A percentile compares a stretch with the other conserved stretches of the same genome.
Evolutionary conservation across 129 eudicot genomes (phyloP).

Genomic region (Lactuca saligna): DNA sequence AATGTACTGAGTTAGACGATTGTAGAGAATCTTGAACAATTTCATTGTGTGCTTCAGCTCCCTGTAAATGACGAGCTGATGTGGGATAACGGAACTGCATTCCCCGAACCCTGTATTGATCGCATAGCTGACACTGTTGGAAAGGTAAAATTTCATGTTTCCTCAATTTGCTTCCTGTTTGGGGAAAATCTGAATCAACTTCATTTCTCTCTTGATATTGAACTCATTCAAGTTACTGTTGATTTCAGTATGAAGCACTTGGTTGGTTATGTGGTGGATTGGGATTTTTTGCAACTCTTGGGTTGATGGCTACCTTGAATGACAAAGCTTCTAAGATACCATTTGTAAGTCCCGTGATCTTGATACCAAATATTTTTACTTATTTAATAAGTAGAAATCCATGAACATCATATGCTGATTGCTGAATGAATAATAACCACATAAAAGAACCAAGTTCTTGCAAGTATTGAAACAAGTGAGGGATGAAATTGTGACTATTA

Average conservation of each 20-base stretch:
- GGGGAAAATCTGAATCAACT: not conserved
- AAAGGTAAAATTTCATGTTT: slow-evolving; percentile 41
- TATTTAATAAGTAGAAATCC: not conserved
- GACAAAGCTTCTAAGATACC: slow-evolving; percentile 90
- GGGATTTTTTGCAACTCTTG: slow-evolving; percentile 71
- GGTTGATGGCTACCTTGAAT: slow-evolving; percentile 74
- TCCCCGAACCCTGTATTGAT: slow-evolving; percentile 94
- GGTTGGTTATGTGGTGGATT: slow-evolving; percentile 94
- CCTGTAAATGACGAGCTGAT: slow-evolving; percentile 80
- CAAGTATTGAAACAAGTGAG: not conserved
- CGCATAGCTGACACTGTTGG: slow-evolving; percentile 96
- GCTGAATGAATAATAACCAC: not conserved
- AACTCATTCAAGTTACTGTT: slow-evolving; percentile 9
- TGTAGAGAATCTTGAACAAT: not conserved
- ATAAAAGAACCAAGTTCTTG: not conserved
- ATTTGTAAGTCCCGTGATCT: slow-evolving; percentile 52
- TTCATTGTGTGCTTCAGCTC: slow-evolving; percentile 40
- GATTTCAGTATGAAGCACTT: slow-evolving; percentile 86
- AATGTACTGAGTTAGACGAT: not conserved
- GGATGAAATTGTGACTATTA: not conserved
- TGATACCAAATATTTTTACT: slow-evolving; percentile 4
- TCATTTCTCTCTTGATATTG: not conserved
- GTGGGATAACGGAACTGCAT: slow-evolving; percentile 94
- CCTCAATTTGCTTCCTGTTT: not conserved
- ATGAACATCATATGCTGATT: not conserved